These are phyloP conservation scores for Oropetium thomaeum DNA, from an alignment of 176 grass and related monocot genomes.

Conservation along the genomic window DNA sequence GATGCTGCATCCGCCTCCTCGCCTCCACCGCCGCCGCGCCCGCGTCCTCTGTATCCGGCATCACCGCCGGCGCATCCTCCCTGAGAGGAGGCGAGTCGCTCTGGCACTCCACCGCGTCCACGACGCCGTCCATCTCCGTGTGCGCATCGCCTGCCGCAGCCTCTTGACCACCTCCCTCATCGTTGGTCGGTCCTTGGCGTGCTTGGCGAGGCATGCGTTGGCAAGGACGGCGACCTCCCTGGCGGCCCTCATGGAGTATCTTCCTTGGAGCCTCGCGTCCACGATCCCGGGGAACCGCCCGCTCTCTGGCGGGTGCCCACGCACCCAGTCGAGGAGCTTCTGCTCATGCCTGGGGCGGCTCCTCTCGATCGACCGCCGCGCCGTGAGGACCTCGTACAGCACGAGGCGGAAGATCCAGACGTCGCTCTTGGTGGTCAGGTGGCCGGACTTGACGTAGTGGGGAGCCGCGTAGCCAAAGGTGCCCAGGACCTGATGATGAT, in stretches of 20 bases:
- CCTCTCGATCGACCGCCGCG: slow-evolving; percentile 41
- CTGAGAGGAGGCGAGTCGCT: background rate
- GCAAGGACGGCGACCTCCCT: slow-evolving; percentile 49
- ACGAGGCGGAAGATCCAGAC: slow-evolving; percentile 70
- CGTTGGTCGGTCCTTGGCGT: slow-evolving; percentile 44
- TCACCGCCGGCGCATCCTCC: background rate
- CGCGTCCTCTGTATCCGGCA: background rate
- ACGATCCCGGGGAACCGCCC: slow-evolving; percentile 42
- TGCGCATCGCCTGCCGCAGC: slow-evolving; percentile 45
- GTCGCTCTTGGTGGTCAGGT: slow-evolving; percentile 69
- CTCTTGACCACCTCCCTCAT: slow-evolving; percentile 53
- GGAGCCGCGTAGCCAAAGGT: slow-evolving; percentile 73
- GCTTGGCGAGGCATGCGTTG: slow-evolving; percentile 51
- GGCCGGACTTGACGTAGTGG: slow-evolving; percentile 61
- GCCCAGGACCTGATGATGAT: slow-evolving; percentile 68
- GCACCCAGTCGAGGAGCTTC: slow-evolving; percentile 73
- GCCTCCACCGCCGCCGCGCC: background rate
- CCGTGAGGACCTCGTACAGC: slow-evolving; percentile 66
- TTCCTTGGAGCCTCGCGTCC: slow-evolving; percentile 55
- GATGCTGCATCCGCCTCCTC: slow-evolving; percentile 59
- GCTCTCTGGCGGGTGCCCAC: slow-evolving; percentile 31
- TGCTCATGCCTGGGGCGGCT: slow-evolving; percentile 45
- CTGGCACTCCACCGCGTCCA: background rate
- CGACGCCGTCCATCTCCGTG: slow-evolving; percentile 48
- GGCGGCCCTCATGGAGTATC: slow-evolving; percentile 45